Base-by-base conservation (phyloP, 2,329 filamentous ascomycete genomes). In the Beauveria brongniartii region DNA sequence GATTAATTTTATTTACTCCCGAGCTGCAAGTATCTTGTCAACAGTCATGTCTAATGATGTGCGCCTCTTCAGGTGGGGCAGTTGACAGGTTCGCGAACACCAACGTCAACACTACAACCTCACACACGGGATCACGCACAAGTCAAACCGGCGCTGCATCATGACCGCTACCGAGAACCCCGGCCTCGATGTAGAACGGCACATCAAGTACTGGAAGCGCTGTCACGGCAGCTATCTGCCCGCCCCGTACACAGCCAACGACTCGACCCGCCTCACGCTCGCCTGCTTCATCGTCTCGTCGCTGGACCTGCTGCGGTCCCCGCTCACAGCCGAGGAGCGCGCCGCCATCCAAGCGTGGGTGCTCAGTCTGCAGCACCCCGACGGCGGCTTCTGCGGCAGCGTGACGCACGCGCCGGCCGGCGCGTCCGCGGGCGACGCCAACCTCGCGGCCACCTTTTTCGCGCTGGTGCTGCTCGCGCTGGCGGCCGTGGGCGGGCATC, bases 121-220 rank as follows among this genome's bases (percentile, higher is more conserved):
- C 22, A 18, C 22, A 26, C 14, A n/a, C 30, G 6, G 18, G 22
- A 28, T 20, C 24, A 1, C 34, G 5, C 14, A 9, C 41, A 20
- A 9, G 1, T 10, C 20, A 3, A 50, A 24, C 16, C 16, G 14
- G 16, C 22, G 22, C 12, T 14, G 24, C 57, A 54, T 40, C 30
- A 61, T 61, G 58, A 59, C 64, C 3, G 60, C 66, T 24, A 61
- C 64, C 14, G 55, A 63, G 18, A 66, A 66, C 9, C 68, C 73
- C 3, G 66, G 70, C 26, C 75, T 89, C 64, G 78, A 89, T 70
- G 84, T 80, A 62, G 78, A 83, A 53, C 82, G 81, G 61, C 94
- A 99, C 73, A 79, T 94, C 71, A 91, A 89, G 71, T 99, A 97
- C 82, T 99, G 92, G 88, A 84, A 92, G 66, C 87, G 92, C 71